Evolutionary conservation across 2,329 filamentous ascomycete species (phyloP), one percentile per base, ranked within the genome.

Genomic region (Capronia epimyces): DNA sequence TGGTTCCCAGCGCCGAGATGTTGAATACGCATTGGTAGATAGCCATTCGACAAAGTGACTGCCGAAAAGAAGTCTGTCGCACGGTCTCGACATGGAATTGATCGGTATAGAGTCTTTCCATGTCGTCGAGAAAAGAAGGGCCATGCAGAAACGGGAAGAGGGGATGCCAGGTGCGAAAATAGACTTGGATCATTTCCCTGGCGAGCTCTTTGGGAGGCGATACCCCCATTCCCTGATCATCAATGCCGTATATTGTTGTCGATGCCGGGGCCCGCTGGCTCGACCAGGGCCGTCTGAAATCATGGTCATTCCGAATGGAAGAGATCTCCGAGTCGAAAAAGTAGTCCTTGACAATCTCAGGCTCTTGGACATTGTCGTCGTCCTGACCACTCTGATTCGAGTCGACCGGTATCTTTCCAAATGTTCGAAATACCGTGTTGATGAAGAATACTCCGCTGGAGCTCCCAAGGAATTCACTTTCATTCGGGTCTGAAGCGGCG

Each of bases 91-190:
- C n/a, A n/a, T n/a, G n/a, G n/a, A n/a, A 29, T 13, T 10, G 9
- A n/a, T 16, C 58, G 52, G 2, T 62, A 60, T n/a, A 71, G 67
- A 6, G 73, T 58, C 16, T 64, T 63, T 52, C 79, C 74, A 40
- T 80, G 70, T 1, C 62, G 13, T 68, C 65, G 2, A 81, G 65
- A 2, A 80, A 65, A 3, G 72, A 69, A 1, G 77, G 77, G 0
- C 75, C 79, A 56, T 79, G 75, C 3, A 81, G 66, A 47, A 79
- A 81, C 0, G 79, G 79, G 36, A 79, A 75, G 2, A 76, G 69
- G 0, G 76, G 73, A 56, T 82, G 79, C 79, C 79, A 82, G 13
- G 42, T 47, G 9, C 43, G 40, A 6, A 54, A 41, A 24, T 54
- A 54, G 15, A 67, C 58, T 64, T 75, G 70, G 43, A 75, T 66